Evolutionary conservation across 768 basidiomycete species (phyloP), one percentile per base, ranked within the genome.

Genomic region (Hydnomerulius pinastri): DNA sequence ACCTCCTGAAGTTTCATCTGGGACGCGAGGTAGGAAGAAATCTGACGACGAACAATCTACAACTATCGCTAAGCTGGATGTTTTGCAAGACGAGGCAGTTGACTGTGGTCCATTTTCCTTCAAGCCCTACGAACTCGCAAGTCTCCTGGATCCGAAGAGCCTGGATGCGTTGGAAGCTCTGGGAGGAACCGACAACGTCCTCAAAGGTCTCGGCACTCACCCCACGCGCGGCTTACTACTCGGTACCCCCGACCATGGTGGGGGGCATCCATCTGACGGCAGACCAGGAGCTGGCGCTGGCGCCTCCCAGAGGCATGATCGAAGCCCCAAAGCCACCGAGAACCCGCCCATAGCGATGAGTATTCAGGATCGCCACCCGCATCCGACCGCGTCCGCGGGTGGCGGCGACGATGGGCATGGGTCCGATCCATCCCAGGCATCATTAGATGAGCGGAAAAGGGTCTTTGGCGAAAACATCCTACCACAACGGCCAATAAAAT

Each of bases 91-190:
- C 54, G 63, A 69, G 15, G 59, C 53, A 4, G 71, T 73, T 32
- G 79, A 94, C 64, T 81, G 86, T 1, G 68, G 79, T 1, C 90
- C 92, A 0, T 97, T 96, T 68, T 65, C 62, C 10, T 85, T 85
- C 61, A 84, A 83, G 48, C 91, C 95, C 0, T 80, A 77, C 53
- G 73, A 78, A 43, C 83, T 98, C 13, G 95, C 95, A 1, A 81
- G 83, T 52, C 79, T 97, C 46, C 83, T 98, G 30, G 95, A 98
- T 64, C 93, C 94, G 8, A 98, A 97, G 71, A 86, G 75, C 54
- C 55, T 94, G 10, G 78, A 85, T 2, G 65, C 76, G 12, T 78
- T 99, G 27, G 73, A 73, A 15, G 68, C 67, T 10, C 75, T 96
- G 29, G 94, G 93, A 17, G 97, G 97, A 35, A 72, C 78, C 7